Conservation (phyloP, 805 yeast species). For the Starmerella cellae region DNA sequence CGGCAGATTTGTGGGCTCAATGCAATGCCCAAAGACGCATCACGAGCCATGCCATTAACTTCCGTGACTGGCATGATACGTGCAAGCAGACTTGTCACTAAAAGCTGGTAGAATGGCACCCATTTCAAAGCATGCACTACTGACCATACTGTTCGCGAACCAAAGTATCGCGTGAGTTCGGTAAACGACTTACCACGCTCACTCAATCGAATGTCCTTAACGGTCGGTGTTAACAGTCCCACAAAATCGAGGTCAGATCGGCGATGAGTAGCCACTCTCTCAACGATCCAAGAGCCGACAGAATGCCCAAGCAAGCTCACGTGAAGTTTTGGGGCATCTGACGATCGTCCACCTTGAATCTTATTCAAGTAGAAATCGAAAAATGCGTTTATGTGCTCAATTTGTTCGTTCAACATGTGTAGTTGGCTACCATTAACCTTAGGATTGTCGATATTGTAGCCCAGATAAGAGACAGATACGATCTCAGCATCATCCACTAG, state of each 20-base stretch:
- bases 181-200: constrained; percentile 30
- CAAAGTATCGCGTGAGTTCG: constrained; percentile 19
- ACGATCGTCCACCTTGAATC: background rate
- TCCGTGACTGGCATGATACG: constrained; percentile 11
- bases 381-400: constrained; percentile 44
- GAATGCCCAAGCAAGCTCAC: constrained; percentile 54
- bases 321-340: constrained; percentile 21
- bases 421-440: constrained; percentile 13
- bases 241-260: constrained; percentile 29
- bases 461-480: constrained; percentile 53
- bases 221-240: constrained; percentile 60
- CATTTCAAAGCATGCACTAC: constrained; percentile 2
- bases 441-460: constrained; percentile 30
- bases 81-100: background rate
- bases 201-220: constrained; percentile 43
- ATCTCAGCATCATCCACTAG: constrained; percentile 38
- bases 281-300: constrained; percentile 53
- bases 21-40: constrained; percentile 26
- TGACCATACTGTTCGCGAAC: constrained; percentile 8
- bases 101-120: constrained; percentile 5
- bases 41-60: constrained; percentile 4
- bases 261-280: constrained; percentile 33
- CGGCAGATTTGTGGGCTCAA: constrained; percentile 34
- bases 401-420: constrained; percentile 40
- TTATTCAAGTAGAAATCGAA: constrained; percentile 28